Evolutionary conservation across 169 alveolate species (phyloP).

Genomic region (Plasmodium gonderi): DNA sequence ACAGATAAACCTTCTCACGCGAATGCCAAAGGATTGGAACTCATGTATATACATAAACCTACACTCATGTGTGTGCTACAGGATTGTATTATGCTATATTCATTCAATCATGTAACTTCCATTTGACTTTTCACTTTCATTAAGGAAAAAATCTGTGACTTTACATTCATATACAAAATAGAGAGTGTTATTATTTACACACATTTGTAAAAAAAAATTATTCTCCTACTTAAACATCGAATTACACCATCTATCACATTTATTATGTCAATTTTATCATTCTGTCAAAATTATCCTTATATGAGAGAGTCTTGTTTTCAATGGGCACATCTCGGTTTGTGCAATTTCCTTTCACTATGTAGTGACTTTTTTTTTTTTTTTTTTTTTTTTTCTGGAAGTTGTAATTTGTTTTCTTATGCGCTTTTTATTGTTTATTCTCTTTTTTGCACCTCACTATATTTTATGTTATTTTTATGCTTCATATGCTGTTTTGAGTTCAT

Average conservation of each 20-base stretch:
- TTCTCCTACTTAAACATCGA: background rate
- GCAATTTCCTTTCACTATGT: no score
- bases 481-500: no score
- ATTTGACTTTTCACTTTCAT: no score
- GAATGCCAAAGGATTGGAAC: no score
- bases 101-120: no score
- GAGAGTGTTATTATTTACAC: background rate
- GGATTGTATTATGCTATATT: no score
- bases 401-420: background rate
- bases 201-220: background rate
- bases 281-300: background rate
- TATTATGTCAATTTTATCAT: background rate
- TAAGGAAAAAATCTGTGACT: no score
- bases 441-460: background rate
- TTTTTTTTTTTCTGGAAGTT: no score
- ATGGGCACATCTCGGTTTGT: conserved; percentile 2
- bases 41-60: no score
- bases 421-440: background rate
- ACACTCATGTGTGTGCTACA: no score
- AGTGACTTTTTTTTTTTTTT: no score
- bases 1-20: no score
- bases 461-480: background rate
- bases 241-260: background rate
- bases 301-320: background rate
- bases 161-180: background rate